Percentiles rank a stretch among this genome's conserved stretches.
Evolutionary conservation across 75 land plant genomes (phyloP).

Genomic region (Cunninghamia lanceolata): DNA sequence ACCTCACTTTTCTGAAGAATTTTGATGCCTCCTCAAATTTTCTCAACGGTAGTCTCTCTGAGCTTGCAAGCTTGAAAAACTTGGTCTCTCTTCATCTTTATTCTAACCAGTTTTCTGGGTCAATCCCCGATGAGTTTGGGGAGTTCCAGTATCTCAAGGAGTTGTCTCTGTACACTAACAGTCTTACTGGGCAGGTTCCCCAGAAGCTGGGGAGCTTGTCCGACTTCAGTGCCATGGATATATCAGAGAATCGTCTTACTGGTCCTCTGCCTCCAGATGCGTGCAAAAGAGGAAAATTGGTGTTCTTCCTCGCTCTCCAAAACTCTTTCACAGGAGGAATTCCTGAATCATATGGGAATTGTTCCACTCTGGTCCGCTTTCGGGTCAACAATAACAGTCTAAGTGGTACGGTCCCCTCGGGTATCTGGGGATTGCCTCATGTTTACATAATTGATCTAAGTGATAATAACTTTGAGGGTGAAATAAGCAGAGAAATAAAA

Average conservation of each 20-base stretch:
- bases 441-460: constrained; percentile 50
- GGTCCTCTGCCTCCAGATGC: constrained; percentile 68
- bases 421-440: constrained; percentile 73
- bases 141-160: constrained; percentile 39
- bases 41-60: constrained; percentile 53
- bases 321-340: constrained; percentile 71
- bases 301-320: constrained; percentile 50
- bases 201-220: constrained; percentile 52
- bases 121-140: constrained; percentile 63
- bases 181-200: constrained; percentile 58
- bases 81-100: constrained; percentile 54
- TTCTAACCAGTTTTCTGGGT: constrained; percentile 55
- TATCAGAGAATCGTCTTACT: constrained; percentile 46
- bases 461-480: constrained; percentile 59
- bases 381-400: constrained; percentile 61
- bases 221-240: constrained; percentile 58
- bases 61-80: constrained; percentile 40
- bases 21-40: constrained; percentile 59
- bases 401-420: constrained; percentile 59
- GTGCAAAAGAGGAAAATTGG: constrained; percentile 58
- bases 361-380: constrained; percentile 53
- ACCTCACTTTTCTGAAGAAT: constrained; percentile 38
- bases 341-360: constrained; percentile 67
- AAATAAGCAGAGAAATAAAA: constrained; percentile 37
- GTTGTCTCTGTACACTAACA: constrained; percentile 53